These are phyloP conservation scores for Salisapilia sapeloensis DNA, from an alignment of 352 stramenopile genomes.

Conservation along the genomic window DNA sequence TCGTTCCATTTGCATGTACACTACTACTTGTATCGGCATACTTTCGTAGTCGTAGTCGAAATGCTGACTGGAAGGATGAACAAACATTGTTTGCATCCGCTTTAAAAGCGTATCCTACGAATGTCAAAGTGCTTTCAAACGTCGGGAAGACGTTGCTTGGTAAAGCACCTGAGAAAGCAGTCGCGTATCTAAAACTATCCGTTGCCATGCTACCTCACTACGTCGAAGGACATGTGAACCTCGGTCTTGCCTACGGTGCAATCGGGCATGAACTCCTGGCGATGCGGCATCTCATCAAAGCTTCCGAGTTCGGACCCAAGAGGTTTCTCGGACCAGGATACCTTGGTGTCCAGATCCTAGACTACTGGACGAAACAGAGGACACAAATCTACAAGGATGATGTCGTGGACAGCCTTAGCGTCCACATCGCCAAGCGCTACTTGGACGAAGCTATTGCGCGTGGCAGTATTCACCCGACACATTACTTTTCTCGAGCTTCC, in stretches of 20 bases:
- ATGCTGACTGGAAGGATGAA: slow-evolving; percentile 49
- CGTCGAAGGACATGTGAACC: slow-evolving; percentile 34
- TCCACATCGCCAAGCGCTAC: slow-evolving; percentile 6
- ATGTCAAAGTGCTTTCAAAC: slow-evolving; percentile 68
- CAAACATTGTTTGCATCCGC: slow-evolving; percentile 33
- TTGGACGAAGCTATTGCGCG: slow-evolving; percentile 15
- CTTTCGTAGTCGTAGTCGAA: slow-evolving; percentile 26
- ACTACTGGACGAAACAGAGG: slow-evolving; percentile 12
- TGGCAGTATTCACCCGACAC: slow-evolving; percentile 11
- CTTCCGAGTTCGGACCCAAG: slow-evolving; percentile 7
- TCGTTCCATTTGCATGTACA: slow-evolving; percentile 1
- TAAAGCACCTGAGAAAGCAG: slow-evolving; percentile 13
- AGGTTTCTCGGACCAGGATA: slow-evolving; percentile 12
- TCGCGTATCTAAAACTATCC: slow-evolving; percentile 16
- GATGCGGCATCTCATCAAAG: slow-evolving; percentile 32
- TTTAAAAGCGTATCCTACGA: slow-evolving; percentile 31
- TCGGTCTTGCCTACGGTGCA: slow-evolving; percentile 21
- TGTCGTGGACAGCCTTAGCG: slow-evolving; percentile 12
- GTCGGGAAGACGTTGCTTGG: slow-evolving; percentile 41
- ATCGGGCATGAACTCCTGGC: slow-evolving; percentile 10
- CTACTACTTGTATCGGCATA: slow-evolving; percentile 11
- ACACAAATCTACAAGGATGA: slow-evolving; percentile 1
- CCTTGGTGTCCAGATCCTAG: slow-evolving; percentile 14
- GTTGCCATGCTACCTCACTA: slow-evolving; percentile 21
- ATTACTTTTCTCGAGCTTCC: slow-evolving; percentile 18